phyloP scores from a whole-genome alignment of 179 eudicot species.

The Beta corolliflora region DNA sequence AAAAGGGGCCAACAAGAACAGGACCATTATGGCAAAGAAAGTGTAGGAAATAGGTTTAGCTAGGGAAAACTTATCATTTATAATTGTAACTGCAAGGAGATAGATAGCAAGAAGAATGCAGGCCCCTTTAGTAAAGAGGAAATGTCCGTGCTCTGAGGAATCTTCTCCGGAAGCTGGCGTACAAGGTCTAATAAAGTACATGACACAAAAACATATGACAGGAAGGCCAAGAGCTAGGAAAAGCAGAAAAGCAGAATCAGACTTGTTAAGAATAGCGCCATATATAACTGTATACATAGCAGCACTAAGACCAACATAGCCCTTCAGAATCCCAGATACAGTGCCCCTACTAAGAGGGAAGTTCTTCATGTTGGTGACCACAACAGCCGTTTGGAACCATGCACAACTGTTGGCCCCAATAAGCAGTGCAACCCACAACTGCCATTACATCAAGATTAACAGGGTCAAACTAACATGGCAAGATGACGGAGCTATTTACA shows the following conservation, averaged over 20 bases:
- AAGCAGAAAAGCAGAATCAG: constrained; percentile 56
- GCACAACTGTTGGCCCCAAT: constrained; percentile 73
- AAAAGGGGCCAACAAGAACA: constrained; percentile 74
- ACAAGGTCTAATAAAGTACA: constrained; percentile 76
- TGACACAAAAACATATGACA: constrained; percentile 51
- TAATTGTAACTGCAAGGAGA: constrained; percentile 59
- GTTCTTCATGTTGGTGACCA: constrained; percentile 84
- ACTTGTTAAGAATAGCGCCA: constrained; percentile 49
- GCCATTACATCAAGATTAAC: constrained; percentile 6
- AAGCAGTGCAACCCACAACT: constrained; percentile 52
- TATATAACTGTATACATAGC: constrained; percentile 70
- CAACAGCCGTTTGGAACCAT: constrained; percentile 80
- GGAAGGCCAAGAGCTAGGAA: constrained; percentile 73
- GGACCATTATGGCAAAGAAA: constrained; percentile 54
- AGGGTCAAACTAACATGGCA: not conserved
- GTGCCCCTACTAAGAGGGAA: constrained; percentile 92
- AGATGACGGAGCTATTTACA: too few species aligned
- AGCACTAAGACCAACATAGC: constrained; percentile 84
- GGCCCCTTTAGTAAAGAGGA: constrained; percentile 70
- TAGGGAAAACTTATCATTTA: constrained; percentile 42
- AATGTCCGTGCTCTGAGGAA: constrained; percentile 57
- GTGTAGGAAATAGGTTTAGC: constrained; percentile 44
- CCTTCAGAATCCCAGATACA: constrained; percentile 86
- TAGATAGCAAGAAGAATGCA: constrained; percentile 61
- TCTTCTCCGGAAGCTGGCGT: constrained; percentile 75